Evolutionary conservation across 495 filamentous ascomycete genomes (phyloP).

Genomic region (Entonaema liquescens): DNA sequence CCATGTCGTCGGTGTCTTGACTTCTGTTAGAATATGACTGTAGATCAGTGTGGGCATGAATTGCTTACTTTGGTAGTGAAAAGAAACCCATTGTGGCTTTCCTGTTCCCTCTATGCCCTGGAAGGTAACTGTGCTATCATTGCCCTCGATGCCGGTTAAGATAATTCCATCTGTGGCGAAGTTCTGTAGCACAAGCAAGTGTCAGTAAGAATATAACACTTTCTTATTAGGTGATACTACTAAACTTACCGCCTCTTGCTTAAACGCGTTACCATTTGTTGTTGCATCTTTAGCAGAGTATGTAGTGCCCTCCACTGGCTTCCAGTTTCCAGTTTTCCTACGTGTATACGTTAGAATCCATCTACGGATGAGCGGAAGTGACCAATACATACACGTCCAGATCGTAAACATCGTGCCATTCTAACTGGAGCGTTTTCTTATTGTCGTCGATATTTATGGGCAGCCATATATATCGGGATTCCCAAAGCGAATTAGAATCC

Average conservation of each 20-base stretch:
- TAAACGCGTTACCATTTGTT: slow-evolving; percentile 53
- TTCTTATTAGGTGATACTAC: background rate
- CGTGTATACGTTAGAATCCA: background rate
- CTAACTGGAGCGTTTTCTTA: slow-evolving; percentile 48
- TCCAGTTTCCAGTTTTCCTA: slow-evolving; percentile 57
- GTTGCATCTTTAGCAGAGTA: slow-evolving; percentile 53
- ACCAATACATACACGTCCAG: slow-evolving; percentile 47
- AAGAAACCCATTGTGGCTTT: slow-evolving; percentile 63
- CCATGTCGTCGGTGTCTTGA: slow-evolving; percentile 53
- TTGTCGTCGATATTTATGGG: slow-evolving; percentile 55
- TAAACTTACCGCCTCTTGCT: slow-evolving; percentile 55
- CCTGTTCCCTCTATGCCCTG: slow-evolving; percentile 57
- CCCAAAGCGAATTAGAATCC: slow-evolving; percentile 63
- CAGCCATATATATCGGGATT: slow-evolving; percentile 62
- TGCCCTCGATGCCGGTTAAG: slow-evolving; percentile 59
- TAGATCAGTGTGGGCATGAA: background rate
- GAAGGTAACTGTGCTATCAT: slow-evolving; percentile 62
- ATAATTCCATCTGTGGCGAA: slow-evolving; percentile 57
- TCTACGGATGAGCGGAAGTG: background rate
- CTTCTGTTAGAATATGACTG: slow-evolving; percentile 12
- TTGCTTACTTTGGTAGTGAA: slow-evolving; percentile 58
- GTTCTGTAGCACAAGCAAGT: slow-evolving; percentile 38
- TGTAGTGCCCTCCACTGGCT: slow-evolving; percentile 50
- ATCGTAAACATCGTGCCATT: slow-evolving; percentile 58
- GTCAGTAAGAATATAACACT: background rate